These are phyloP conservation scores for Aphanomyces astaci DNA, from an alignment of 352 stramenopile species.

Conservation along the genomic window DNA sequence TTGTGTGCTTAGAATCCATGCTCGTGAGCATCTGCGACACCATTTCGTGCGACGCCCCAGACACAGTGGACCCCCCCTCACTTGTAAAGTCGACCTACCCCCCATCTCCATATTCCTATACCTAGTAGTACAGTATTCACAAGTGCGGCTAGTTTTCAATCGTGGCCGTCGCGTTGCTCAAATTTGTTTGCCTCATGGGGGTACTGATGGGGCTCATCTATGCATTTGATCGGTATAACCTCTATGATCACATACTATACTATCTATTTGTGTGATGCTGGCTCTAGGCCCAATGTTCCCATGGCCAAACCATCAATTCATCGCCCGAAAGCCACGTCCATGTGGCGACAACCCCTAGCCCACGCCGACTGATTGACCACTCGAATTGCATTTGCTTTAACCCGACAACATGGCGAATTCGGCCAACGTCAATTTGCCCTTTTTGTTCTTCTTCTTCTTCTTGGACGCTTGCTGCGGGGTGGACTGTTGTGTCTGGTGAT, in stretches of 20 bases:
- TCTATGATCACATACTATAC: too few species aligned
- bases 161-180: neutral
- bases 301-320: neutral
- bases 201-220: neutral
- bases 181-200: neutral
- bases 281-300: too few species aligned
- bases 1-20: neutral
- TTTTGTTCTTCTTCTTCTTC: slow-evolving; percentile 60
- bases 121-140: too few species aligned
- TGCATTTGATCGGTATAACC: slow-evolving; percentile 1
- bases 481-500: neutral
- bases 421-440: slow-evolving; percentile 69
- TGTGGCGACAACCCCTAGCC: neutral
- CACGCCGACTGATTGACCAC: neutral
- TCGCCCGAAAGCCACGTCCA: neutral
- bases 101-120: neutral
- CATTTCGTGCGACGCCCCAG: slow-evolving; percentile 12
- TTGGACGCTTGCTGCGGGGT: slow-evolving; percentile 39
- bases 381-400: slow-evolving; percentile 27
- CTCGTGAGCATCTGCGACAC: slow-evolving; percentile 3
- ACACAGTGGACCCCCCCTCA: neutral
- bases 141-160: neutral
- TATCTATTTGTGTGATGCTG: too few species aligned
- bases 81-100: neutral
- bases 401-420: slow-evolving; percentile 78